A percentile compares a stretch with the other conserved stretches of the same genome.
These are phyloP conservation scores for Vicia sativa DNA, from an alignment of 306 rosid genomes.

Conservation along the genomic window DNA sequence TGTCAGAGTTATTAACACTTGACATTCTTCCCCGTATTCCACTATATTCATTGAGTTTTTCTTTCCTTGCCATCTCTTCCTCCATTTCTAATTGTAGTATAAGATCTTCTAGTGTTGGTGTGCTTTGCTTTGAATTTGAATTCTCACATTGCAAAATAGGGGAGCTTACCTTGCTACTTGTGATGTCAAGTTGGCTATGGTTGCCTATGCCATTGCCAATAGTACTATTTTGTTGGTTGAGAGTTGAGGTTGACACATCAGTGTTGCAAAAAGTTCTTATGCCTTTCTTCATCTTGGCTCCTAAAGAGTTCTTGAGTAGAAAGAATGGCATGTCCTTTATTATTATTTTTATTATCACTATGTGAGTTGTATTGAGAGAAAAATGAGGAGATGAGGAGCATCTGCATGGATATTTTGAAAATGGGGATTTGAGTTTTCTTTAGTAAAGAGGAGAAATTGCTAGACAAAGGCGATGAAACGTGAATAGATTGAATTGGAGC, in stretches of 20 bases:
- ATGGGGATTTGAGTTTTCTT: slow-evolving; percentile 39
- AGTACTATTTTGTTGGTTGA: slow-evolving; percentile 55
- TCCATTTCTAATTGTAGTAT: slow-evolving; percentile 68
- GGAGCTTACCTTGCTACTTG: slow-evolving; percentile 43
- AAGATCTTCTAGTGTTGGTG: slow-evolving; percentile 68
- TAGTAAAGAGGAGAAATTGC: slow-evolving; percentile 29
- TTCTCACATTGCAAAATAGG: slow-evolving; percentile 22
- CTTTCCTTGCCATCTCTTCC: slow-evolving; percentile 65
- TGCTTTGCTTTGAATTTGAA: slow-evolving; percentile 39
- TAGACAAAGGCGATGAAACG: slow-evolving; percentile 44
- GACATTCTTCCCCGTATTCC: slow-evolving; percentile 66
- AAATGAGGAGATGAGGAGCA: slow-evolving; percentile 3
- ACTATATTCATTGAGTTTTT: slow-evolving; percentile 42
- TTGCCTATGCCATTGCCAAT: slow-evolving; percentile 6
- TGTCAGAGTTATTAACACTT: slow-evolving; percentile 75
- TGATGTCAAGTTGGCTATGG: slow-evolving; percentile 36
- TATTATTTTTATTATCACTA: not conserved
- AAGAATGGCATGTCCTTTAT: slow-evolving; percentile 71
- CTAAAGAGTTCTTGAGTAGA: slow-evolving; percentile 70
- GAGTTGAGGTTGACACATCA: slow-evolving; percentile 48
- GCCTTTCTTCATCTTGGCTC: slow-evolving; percentile 81
- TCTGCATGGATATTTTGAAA: slow-evolving; percentile 39
- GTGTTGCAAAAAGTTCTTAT: slow-evolving; percentile 71
- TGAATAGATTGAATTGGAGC: slow-evolving; percentile 71
- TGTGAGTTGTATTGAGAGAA: not conserved